Conservation (phyloP, 441 rosid species). For the Populus hybrid region DNA sequence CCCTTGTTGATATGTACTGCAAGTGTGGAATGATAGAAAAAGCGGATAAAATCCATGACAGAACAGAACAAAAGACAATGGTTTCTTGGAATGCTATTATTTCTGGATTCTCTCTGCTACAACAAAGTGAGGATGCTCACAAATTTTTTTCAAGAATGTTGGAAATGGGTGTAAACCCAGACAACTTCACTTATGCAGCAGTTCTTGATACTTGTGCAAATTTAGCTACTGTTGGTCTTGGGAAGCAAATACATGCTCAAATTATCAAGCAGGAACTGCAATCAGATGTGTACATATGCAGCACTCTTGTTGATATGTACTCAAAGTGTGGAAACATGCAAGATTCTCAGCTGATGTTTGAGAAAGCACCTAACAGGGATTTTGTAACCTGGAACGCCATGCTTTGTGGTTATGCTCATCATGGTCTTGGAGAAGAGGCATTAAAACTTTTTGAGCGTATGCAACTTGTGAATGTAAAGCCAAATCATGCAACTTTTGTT, state of each 20-base stretch:
- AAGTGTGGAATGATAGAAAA: slow-evolving; percentile 73
- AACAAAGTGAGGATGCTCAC: slow-evolving; percentile 82
- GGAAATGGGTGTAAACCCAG: slow-evolving; percentile 60
- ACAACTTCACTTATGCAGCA: slow-evolving; percentile 81
- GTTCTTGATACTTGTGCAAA: slow-evolving; percentile 87
- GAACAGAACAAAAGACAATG: slow-evolving; percentile 47
- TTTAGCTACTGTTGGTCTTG: slow-evolving; percentile 73
- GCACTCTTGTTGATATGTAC: slow-evolving; percentile 97
- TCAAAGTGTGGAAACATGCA: slow-evolving; percentile 85
- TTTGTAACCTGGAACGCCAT: slow-evolving; percentile 91
- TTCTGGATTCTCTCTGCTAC: slow-evolving; percentile 62
- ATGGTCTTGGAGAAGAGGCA: slow-evolving; percentile 83
- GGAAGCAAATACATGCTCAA: slow-evolving; percentile 87
- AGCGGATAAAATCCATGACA: slow-evolving; percentile 62
- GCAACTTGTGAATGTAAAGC: slow-evolving; percentile 48
- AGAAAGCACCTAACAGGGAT: slow-evolving; percentile 57
- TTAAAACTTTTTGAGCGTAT: slow-evolving; percentile 55
- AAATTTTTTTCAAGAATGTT: slow-evolving; percentile 61
- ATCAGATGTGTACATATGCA: slow-evolving; percentile 71
- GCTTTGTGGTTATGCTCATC: slow-evolving; percentile 84
- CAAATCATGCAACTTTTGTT: slow-evolving; percentile 77
- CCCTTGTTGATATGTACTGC: slow-evolving; percentile 86
- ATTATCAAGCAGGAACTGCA: slow-evolving; percentile 70
- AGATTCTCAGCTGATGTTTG: slow-evolving; percentile 65
- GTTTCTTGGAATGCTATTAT: slow-evolving; percentile 92